phyloP scores from a whole-genome alignment of 768 basidiomycete species.

The Neoboletus brunneissimus region DNA sequence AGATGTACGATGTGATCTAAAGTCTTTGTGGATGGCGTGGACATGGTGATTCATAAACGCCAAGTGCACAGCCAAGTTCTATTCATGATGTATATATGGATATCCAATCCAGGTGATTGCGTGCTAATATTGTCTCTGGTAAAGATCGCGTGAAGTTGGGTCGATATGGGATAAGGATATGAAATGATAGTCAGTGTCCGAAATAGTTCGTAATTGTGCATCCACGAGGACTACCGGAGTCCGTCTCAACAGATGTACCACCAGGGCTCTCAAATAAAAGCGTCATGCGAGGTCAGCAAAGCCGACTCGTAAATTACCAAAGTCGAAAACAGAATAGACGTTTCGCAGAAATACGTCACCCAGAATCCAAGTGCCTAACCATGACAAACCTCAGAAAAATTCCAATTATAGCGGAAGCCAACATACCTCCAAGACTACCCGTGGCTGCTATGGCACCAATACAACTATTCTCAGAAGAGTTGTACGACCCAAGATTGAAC shows the following conservation, averaged over 20 bases:
- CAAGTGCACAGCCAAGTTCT: neutral
- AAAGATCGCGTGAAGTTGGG: neutral
- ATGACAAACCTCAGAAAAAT: neutral
- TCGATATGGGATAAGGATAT: neutral
- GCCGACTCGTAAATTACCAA: conserved; percentile 38
- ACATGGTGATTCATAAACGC: conserved; percentile 15
- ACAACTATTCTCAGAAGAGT: conserved; percentile 11
- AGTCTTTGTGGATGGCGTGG: conserved; percentile 37
- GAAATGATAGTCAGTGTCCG: neutral
- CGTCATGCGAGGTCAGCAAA: conserved; percentile 35
- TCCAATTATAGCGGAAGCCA: no score
- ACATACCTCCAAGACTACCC: conserved; percentile 23
- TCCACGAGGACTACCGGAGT: conserved; percentile 1
- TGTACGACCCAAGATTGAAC: conserved; percentile 37
- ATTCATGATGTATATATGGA: neutral
- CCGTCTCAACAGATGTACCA: neutral
- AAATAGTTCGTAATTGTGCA: neutral
- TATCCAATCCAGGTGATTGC: neutral
- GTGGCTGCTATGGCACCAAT: conserved; percentile 17
- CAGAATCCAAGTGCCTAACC: conserved; percentile 33
- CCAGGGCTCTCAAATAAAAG: no score
- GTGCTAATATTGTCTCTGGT: neutral
- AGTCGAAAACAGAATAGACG: conserved; percentile 46
- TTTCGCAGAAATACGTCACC: conserved; percentile 44
- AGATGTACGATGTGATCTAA: conserved; percentile 73